phyloP scores from a whole-genome alignment of 805 yeast genomes.

The Candida insectalens region DNA sequence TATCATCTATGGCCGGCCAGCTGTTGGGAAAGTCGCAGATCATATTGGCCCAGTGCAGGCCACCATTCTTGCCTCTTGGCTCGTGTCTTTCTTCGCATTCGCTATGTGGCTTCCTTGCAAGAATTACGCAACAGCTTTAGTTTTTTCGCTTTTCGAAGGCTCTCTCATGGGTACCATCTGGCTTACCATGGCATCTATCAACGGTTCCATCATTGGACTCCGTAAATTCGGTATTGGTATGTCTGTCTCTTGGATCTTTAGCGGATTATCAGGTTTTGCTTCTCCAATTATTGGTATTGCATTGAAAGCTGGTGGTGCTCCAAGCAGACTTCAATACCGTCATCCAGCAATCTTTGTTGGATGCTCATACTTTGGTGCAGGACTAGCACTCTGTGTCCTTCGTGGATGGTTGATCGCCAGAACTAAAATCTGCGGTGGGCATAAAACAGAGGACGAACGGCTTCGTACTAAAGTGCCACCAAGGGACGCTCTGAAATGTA shows the following conservation, averaged over 20 bases:
- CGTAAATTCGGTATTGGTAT: constrained; percentile 41
- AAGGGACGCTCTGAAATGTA: neutral
- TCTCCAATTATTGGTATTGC: constrained; percentile 55
- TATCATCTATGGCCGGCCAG: constrained; percentile 45
- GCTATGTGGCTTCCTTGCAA: constrained; percentile 53
- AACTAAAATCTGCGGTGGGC: constrained; percentile 17
- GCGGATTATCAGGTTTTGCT: constrained; percentile 41
- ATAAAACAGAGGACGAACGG: constrained; percentile 2
- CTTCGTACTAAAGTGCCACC: constrained; percentile 1
- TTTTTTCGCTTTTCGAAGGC: constrained; percentile 44
- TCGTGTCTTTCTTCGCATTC: constrained; percentile 31
- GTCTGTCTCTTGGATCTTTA: constrained; percentile 36
- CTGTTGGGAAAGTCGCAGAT: constrained; percentile 42
- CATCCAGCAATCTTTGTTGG: constrained; percentile 55
- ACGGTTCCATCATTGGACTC: constrained; percentile 45
- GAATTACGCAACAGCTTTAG: constrained; percentile 45
- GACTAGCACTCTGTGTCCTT: constrained; percentile 30
- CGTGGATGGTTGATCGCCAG: constrained; percentile 51
- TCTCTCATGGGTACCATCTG: constrained; percentile 52
- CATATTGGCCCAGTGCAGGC: constrained; percentile 41
- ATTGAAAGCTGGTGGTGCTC: constrained; percentile 28
- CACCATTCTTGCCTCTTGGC: constrained; percentile 26
- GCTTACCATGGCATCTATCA: constrained; percentile 42
- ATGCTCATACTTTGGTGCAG: constrained; percentile 37
- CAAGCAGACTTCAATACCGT: constrained; percentile 36